Conservation (phyloP, 2,329 filamentous ascomycete genomes). For the Neofusicoccum ribis region DNA sequence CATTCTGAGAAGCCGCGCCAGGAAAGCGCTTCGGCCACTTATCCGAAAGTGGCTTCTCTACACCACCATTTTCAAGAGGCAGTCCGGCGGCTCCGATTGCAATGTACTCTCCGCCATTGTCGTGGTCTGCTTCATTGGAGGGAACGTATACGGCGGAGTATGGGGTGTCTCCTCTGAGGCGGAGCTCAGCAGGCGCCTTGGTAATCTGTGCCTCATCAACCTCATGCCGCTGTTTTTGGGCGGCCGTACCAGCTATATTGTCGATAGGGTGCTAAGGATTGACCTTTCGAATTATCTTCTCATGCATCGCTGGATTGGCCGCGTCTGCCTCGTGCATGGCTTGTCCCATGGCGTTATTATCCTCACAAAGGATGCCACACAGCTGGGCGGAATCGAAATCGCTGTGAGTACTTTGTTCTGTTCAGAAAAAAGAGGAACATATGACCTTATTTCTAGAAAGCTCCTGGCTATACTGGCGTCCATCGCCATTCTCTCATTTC, state of each 20-base stretch:
- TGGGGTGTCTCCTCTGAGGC: neutral
- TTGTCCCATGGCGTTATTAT: constrained; percentile 17
- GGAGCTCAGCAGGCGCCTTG: constrained; percentile 21
- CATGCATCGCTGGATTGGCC: constrained; percentile 21
- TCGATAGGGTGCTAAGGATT: constrained; percentile 14
- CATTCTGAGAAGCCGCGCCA: neutral
- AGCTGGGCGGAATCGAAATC: neutral
- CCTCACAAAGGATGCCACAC: neutral
- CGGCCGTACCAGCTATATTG: constrained; percentile 20
- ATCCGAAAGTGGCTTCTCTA: constrained; percentile 21
- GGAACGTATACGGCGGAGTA: constrained; percentile 17
- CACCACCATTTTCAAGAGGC: constrained; percentile 6
- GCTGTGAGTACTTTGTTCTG: neutral
- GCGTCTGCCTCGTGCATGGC: constrained; percentile 21
- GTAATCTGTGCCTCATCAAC: constrained; percentile 22
- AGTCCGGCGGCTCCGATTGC: constrained; percentile 4
- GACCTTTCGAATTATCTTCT: constrained; percentile 14
- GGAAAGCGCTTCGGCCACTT: neutral
- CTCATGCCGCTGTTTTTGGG: constrained; percentile 21
- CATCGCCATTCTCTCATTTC: constrained; percentile 15
- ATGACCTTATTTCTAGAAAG: neutral
- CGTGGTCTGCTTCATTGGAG: constrained; percentile 10
- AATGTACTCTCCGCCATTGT: neutral
- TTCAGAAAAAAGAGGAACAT: neutral
- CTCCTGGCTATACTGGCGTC: constrained; percentile 17